These are phyloP conservation scores for Paramecium octaurelia DNA, from an alignment of 73 alveolate genomes.

Conservation along the genomic window DNA sequence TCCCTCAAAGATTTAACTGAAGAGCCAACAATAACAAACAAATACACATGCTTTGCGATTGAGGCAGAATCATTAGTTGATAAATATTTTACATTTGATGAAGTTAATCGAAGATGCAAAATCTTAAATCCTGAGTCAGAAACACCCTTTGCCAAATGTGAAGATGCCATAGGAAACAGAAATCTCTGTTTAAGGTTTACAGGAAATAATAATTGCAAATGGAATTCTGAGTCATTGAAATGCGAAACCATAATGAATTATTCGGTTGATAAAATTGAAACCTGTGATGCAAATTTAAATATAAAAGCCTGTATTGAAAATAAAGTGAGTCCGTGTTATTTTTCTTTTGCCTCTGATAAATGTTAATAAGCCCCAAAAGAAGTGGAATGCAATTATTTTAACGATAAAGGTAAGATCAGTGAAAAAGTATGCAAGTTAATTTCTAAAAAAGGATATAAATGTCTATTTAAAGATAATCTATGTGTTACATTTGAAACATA, in stretches of 20 bases:
- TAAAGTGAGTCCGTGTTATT: not conserved
- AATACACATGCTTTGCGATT: not conserved
- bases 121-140: not conserved
- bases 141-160: not conserved
- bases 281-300: not conserved
- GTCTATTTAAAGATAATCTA: not conserved
- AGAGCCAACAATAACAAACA: not conserved
- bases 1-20: not conserved
- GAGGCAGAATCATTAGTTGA: not conserved
- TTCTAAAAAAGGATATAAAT: not conserved
- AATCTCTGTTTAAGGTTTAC: not conserved
- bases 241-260: not conserved
- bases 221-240: not conserved
- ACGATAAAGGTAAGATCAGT: not conserved
- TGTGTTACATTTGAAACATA: not conserved
- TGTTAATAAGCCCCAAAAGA: not conserved
- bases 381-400: not conserved
- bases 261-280: not conserved
- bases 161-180: not conserved
- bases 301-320: not conserved
- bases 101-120: not conserved
- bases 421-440: not conserved
- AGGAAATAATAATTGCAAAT: not conserved
- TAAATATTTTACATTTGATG: slow-evolving; percentile 1
- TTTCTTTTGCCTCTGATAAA: not conserved